A percentile compares a stretch with the other conserved stretches of the same genome.
phyloP scores from a whole-genome alignment of 106 monocot species.

The Acanthochlamys bracteata region DNA sequence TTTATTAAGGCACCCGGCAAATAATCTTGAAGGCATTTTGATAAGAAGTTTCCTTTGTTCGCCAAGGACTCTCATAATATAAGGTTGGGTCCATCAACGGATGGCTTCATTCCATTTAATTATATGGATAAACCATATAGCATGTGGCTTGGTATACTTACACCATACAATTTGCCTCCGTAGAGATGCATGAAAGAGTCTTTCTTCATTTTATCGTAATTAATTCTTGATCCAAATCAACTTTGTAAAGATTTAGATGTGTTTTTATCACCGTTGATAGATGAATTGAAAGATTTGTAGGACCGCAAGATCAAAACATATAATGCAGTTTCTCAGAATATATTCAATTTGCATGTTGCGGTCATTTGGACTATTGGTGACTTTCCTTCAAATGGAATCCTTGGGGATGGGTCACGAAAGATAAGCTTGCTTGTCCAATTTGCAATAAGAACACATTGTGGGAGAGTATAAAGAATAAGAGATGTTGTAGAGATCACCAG shows the following conservation, averaged over 20 bases:
- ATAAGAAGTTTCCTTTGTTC: conserved; percentile 1
- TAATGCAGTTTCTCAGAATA: conserved; percentile 8
- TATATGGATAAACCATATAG: conserved; percentile 6
- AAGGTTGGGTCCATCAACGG: conserved; percentile 1
- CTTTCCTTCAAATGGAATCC: conserved; percentile 10
- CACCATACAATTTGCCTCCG: conserved; percentile 7
- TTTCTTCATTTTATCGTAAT: neutral
- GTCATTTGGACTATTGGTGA: conserved; percentile 13
- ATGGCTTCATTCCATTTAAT: conserved; percentile 10
- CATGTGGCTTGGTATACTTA: conserved; percentile 3
- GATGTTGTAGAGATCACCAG: neutral
- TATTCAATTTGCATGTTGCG: conserved; percentile 4
- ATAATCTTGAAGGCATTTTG: conserved; percentile 3
- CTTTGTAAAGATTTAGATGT: conserved; percentile 7
- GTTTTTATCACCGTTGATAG: conserved; percentile 9
- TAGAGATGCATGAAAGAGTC: conserved; percentile 5
- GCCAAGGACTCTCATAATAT: neutral
- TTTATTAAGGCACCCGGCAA: neutral
- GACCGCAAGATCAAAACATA: neutral
- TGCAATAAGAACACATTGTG: neutral
- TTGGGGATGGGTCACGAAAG: conserved; percentile 18
- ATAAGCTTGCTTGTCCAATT: conserved; percentile 2
- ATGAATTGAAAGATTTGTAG: neutral
- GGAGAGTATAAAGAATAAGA: neutral
- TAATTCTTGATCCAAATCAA: neutral